Evolutionary conservation across 805 yeast species (phyloP), one percentile per base, ranked within the genome.

Genomic region (Candida corydali): DNA sequence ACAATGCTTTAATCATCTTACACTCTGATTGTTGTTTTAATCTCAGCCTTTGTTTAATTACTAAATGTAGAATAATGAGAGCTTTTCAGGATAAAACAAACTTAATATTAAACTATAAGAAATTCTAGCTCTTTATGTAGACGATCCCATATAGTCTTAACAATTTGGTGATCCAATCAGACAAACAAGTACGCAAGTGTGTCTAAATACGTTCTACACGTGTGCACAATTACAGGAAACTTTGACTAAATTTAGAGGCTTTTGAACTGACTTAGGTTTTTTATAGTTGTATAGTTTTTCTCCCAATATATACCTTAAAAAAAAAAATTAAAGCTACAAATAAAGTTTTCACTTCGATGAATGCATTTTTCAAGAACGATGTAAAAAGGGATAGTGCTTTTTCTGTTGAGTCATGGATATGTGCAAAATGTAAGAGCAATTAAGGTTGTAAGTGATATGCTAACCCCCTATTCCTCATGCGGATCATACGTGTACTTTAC

Each of bases 301-400:
- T 7, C 23, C 7, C 23, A 20, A 20, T 20, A 20, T 20, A 20
- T 20, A 20, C 23, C 8, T 7, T 20, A 20, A 20, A 20, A 20
- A 20, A 20, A 20, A 20, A 20, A 20, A 20, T 20, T 20, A 26
- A 25, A 18, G 22, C 5, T 19, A 12, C 18, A 16, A 17, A 14
- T n/a, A 10, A 17, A 17, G 16, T 18, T 5, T 15, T 10, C 16
- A 6, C 20, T 19, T 14, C 28, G 7, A 24, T 20, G 16, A 15
- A 24, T 26, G 19, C 19, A 12, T 22, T 16, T 17, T 17, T n/a
- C 22, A 34, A 34, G 17, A n/a, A 17, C 11, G 17, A 26, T 26
- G 17, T 12, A 34, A 17, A 29, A 34, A 34, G 12, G 15, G 9
- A 10, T n/a, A 25, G 23, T 26, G 32, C 33, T 34, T 27, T 15